Evolutionary conservation across 352 stramenopile genomes (phyloP), one percentile per base, ranked within the genome.

Genomic region (Pythium brassicae): DNA sequence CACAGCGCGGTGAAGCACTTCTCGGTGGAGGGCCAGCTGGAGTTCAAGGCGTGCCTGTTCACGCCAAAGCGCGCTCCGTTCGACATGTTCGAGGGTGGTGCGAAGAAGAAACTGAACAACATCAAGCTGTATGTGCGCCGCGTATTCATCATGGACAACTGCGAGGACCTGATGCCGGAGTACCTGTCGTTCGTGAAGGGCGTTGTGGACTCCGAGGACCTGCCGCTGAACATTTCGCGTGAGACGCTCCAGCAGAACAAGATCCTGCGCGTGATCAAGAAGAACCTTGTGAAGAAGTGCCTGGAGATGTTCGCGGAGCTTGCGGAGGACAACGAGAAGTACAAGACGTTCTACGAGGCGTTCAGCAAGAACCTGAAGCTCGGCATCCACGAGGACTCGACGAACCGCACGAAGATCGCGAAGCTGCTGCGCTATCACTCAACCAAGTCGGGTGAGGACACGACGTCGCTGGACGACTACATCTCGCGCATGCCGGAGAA

Each of bases 61-160:
- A 91, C 96, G 42, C 97, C 97, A 47, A 99, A 99, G 87, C 94
- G 97, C 64, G 97, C 97, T 35, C 97, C 97, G 27, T 99, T 99
- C 71, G 97, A 99, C 80, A 99, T 99, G 96, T 99, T 99, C 68
- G 97, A 99, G 72, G 95, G 96, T 49, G 96, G 95, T 69, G 87
- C 82, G 52, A 98, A 98, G 85, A 99, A 99, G 90, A 99, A 99
- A 94, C 70, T 92, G 50, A 99, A 99, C 89, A 98, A 98, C 83
- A 98, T 99, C 72, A 99, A 99, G 86, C 71, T 99, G 42, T 99
- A 99, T 76, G 97, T 99, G 68, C 92, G 97, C 75, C 90, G 97
- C 67, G 97, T 99, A 58, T 99, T 99, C 81, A 99, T 99, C 83
- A 99, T 99, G 97, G 97, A 99, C 87, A 99, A 99, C 86, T 99